Conservation (phyloP, 2,329 filamentous ascomycete genomes). For the Akanthomyces uredinophilus region DNA sequence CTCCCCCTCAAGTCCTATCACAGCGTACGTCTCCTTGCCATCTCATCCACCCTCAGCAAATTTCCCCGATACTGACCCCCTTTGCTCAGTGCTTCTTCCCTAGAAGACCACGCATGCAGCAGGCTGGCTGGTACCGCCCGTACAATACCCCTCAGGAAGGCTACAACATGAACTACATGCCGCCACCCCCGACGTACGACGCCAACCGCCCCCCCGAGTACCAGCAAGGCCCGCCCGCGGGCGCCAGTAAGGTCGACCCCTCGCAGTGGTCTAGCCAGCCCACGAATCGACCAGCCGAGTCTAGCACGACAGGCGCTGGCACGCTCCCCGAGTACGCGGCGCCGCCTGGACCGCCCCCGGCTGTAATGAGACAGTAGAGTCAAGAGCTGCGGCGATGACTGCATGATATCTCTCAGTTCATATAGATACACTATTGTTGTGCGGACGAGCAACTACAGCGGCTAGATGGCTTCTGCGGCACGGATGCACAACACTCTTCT, state of each 20-base stretch:
- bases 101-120: slow-evolving; percentile 38
- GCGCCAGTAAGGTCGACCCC: slow-evolving; percentile 49
- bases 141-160: slow-evolving; percentile 19
- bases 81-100: slow-evolving; percentile 46
- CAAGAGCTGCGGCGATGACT: not conserved
- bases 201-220: slow-evolving; percentile 53
- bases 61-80: not conserved
- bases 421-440: not conserved
- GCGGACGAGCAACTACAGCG: not conserved
- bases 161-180: slow-evolving; percentile 49
- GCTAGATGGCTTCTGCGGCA: not conserved
- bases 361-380: slow-evolving; percentile 8
- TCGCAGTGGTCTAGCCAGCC: slow-evolving; percentile 35
- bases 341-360: slow-evolving; percentile 46
- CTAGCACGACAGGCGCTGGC: slow-evolving; percentile 18
- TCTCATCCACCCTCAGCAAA: not conserved
- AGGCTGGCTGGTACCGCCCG: slow-evolving; percentile 43
- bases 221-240: slow-evolving; percentile 38
- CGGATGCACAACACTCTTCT: not conserved
- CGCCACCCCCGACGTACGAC: slow-evolving; percentile 55
- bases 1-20: slow-evolving; percentile 65
- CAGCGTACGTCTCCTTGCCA: slow-evolving; percentile 42
- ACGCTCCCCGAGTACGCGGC: slow-evolving; percentile 28
- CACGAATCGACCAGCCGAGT: slow-evolving; percentile 22
- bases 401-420: not conserved